Base-by-base conservation (phyloP, 169 alveolate species). In the Plasmodium coatneyi region DNA sequence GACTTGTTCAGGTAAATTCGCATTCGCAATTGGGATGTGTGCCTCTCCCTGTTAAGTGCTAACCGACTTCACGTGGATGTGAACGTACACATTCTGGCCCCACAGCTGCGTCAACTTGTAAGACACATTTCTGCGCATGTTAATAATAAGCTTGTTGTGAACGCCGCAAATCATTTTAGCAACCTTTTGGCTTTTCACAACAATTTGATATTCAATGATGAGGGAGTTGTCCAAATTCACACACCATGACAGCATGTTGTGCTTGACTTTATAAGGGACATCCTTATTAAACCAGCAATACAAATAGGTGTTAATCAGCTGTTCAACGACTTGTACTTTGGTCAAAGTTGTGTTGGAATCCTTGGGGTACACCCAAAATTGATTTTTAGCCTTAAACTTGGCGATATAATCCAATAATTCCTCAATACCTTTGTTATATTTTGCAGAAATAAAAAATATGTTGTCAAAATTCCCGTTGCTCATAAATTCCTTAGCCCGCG, bases 241-340 rank as follows among this genome's bases (percentile, higher is more conserved):
- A 43, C 96, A 92, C 97, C 97, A 96, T 34, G 97, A 97, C 66
- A 95, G 84, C 74, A 95, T 93, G 79, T 95, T 93, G 70, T 96
- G 98, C 52, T 93, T 94, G 5, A 96, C 84, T 83, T 83, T 93
- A 83, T 96, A 96, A n/a, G 98, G 97, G 70, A 95, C 94, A 54
- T 96, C 98, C 93, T 94, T 95, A 95, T 95, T 96, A 94, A 96
- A 96, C 98, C 98, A 96, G 70, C 98, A 96, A 94, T 93, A 95
- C 46, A 96, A 83, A 60, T 96, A 96, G 14, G 98, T 96, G 70
- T 97, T 92, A 7, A 93, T 95, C 34, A 94, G n/a, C 80, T 96
- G 97, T 81, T 96, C 98, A 43, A 96, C 97, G 49, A 96, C 92
- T 92, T 95, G 96, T 54, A 96, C 97, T 94, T 95, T 93, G 46